Evolutionary conservation across 1,139 yeast species (phyloP), one percentile per base, ranked within the genome.

Genomic region (Schwanniomyces etchellsii): DNA sequence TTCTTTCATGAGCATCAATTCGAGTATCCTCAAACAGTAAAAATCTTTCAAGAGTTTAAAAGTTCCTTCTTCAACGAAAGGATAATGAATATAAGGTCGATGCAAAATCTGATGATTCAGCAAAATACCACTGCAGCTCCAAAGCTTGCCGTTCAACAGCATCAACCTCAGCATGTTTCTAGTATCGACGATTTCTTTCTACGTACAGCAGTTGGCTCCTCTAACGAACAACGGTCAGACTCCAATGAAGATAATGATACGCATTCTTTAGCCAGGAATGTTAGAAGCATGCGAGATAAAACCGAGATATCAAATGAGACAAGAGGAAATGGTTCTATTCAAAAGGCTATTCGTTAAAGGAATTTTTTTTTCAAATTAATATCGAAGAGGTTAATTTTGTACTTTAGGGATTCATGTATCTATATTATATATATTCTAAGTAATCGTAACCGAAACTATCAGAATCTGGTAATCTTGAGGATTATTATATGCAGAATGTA

Each of bases 41-140:
- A 66, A 40, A 44, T 70, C 3, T 73, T 72, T 40, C 75, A 72
- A 32, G 67, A 64, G 30, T 70, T 74, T 47, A 72, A 72, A 42
- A 55, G 54, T 21, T 60, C 73, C 16, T 73, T 74, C 39, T 62
- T 66, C 47, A 69, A 69, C 36, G 79, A 74, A 44, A 52, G 74
- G 37, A 55, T 67, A 16, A 57, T 60, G 10, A 60, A 55, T 34
- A 45, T 56, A 35, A 45, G 69, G 28, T 46, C 61, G 4, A 39
- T 47, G 23, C 52, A 55, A 30, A 55, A 44, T 25, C 58, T 36
- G 24, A 43, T 39, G 26, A 40, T 39, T 26, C 44, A 34, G 28
- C 49, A 42, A 28, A 45, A 40, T 13, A 37, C 36, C 25, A 44
- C 31, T n/a, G 43, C 35, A 21, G 42, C 35, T 26, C 28, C 21